phyloP scores from a whole-genome alignment of 441 rosid genomes.

The Brassica hybrid region DNA sequence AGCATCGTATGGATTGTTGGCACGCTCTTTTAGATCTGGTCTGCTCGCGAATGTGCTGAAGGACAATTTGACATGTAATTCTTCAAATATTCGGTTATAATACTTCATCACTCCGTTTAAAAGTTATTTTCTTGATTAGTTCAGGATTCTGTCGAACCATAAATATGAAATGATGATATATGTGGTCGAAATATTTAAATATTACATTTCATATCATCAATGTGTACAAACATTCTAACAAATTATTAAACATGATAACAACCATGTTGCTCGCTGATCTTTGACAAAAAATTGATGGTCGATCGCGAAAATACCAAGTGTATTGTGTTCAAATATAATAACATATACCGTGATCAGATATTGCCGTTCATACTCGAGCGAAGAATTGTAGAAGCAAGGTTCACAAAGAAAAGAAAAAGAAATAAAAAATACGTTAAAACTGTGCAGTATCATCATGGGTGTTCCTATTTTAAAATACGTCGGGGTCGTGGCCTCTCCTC shows the following conservation, averaged over 20 bases:
- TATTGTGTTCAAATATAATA: slow-evolving; percentile 15
- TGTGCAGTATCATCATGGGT: slow-evolving; percentile 27
- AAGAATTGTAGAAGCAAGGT: slow-evolving; percentile 16
- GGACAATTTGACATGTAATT: not conserved
- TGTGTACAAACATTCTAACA: not conserved
- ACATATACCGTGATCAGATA: slow-evolving; percentile 39
- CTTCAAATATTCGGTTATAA: not conserved
- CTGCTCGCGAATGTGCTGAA: slow-evolving; percentile 14
- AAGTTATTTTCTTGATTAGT: not conserved
- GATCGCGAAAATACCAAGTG: not conserved
- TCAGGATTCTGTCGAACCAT: slow-evolving; percentile 3
- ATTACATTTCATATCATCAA: not conserved
- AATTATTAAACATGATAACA: slow-evolving; percentile 5
- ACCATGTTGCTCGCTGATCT: not conserved
- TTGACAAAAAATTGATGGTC: slow-evolving; percentile 28
- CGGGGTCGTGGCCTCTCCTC: slow-evolving; percentile 35
- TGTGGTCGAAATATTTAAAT: not conserved
- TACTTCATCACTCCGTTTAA: not conserved
- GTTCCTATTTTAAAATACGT: slow-evolving; percentile 13
- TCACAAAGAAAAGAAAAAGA: not conserved
- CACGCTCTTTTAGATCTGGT: slow-evolving; percentile 13
- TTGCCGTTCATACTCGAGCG: slow-evolving; percentile 42
- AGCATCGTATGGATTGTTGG: slow-evolving; percentile 3
- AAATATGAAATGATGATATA: not conserved
- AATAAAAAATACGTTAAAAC: slow-evolving; percentile 13